These are phyloP conservation scores for Melampsora larici-populina DNA, from an alignment of 1,284 basidiomycete genomes.

Conservation along the genomic window DNA sequence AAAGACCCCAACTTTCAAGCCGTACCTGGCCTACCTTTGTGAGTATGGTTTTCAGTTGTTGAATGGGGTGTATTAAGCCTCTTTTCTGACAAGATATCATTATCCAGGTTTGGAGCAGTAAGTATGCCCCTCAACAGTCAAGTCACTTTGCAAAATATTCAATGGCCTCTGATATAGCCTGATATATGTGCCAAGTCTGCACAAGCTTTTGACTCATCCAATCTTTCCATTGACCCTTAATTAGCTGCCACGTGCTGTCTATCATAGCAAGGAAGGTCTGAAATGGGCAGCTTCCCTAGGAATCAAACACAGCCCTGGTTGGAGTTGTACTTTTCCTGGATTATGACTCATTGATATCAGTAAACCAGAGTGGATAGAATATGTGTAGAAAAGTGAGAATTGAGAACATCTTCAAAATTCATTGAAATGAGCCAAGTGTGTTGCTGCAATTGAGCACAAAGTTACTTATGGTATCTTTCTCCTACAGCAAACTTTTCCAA, in stretches of 20 bases:
- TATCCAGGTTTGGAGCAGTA: not conserved
- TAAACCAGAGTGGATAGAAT: constrained; percentile 41
- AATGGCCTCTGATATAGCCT: not conserved
- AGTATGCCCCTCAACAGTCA: not conserved
- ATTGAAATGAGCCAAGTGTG: not conserved
- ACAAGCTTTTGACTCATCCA: not conserved
- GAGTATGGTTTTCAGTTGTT: not conserved
- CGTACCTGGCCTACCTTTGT: constrained; percentile 21
- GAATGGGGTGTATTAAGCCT: not conserved
- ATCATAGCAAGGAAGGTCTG: not conserved
- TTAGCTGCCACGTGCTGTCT: not conserved
- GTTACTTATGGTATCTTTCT: no score
- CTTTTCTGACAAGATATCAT: not conserved
- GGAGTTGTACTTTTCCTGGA: constrained; percentile 20
- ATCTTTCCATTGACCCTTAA: not conserved
- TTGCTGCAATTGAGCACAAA: no score
- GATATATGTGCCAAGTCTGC: not conserved
- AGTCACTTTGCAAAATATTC: not conserved
- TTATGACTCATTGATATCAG: constrained; percentile 33
- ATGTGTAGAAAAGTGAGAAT: constrained; percentile 35
- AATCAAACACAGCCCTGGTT: constrained; percentile 9
- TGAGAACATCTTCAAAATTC: not conserved
- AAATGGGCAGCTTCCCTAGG: not conserved
- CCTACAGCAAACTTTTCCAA: constrained; percentile 25
- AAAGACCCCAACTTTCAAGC: not conserved